These are phyloP conservation scores for Kokia cookei DNA, from an alignment of 441 rosid genomes.

Conservation along the genomic window DNA sequence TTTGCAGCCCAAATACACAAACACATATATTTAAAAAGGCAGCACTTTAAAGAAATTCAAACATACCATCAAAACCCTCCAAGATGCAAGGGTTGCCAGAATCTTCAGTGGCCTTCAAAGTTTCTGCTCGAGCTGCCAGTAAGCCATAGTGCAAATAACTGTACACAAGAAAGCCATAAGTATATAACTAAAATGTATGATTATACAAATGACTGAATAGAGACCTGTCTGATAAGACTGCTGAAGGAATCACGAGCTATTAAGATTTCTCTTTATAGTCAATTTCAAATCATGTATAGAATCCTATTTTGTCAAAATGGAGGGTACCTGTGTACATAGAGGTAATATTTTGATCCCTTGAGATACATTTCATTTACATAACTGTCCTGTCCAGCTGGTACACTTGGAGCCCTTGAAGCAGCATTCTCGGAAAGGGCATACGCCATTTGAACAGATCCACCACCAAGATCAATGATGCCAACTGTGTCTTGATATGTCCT, in stretches of 20 bases:
- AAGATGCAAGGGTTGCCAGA: slow-evolving; percentile 73
- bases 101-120: slow-evolving; percentile 58
- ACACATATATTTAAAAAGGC: neutral
- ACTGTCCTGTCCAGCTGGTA: slow-evolving; percentile 64
- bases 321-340: slow-evolving; percentile 90
- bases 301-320: neutral
- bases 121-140: slow-evolving; percentile 94
- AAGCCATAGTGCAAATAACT: slow-evolving; percentile 94
- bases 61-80: slow-evolving; percentile 74
- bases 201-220: neutral
- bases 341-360: slow-evolving; percentile 75
- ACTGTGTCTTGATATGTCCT: slow-evolving; percentile 68
- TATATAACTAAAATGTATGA: slow-evolving; percentile 3
- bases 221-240: neutral
- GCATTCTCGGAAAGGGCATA: slow-evolving; percentile 81
- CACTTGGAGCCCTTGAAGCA: slow-evolving; percentile 71
- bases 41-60: neutral
- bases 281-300: neutral
- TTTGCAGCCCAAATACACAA: neutral
- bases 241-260: neutral
- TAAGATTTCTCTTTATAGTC: neutral
- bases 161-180: slow-evolving; percentile 21
- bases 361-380: slow-evolving; percentile 81
- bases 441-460: slow-evolving; percentile 99
- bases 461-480: slow-evolving; percentile 99